Conservation (phyloP, 805 yeast genomes). For the Ogataea pilisensis region DNA sequence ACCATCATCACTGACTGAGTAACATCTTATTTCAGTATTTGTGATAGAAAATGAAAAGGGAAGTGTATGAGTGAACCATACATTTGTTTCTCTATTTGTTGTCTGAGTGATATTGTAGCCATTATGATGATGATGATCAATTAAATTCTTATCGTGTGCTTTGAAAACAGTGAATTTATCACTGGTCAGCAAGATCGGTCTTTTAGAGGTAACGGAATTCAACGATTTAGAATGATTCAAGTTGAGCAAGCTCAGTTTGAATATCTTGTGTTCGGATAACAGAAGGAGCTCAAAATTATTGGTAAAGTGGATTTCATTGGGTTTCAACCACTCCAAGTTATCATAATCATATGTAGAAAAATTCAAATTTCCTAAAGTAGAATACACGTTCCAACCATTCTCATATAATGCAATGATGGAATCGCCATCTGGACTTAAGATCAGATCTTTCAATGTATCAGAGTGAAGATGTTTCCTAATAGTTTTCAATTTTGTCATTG, state of each 20-base stretch:
- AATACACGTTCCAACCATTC: conserved; percentile 45
- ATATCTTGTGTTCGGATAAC: conserved; percentile 27
- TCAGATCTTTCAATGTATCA: conserved; percentile 27
- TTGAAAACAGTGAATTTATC: conserved; percentile 41
- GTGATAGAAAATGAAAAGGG: conserved; percentile 42
- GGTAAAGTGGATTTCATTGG: conserved; percentile 16
- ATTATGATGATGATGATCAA: conserved; percentile 33
- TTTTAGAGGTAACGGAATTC: conserved; percentile 23
- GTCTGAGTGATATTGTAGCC: conserved; percentile 10
- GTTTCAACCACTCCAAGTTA: conserved; percentile 17
- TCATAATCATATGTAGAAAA: conserved; percentile 38
- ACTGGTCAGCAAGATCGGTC: conserved; percentile 40
- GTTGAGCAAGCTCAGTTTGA: conserved; percentile 20
- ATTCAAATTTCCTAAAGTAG: conserved; percentile 44
- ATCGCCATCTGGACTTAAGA: conserved; percentile 25
- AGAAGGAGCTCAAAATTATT: conserved; percentile 34
- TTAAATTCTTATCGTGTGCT: conserved; percentile 41
- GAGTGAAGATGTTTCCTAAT: conserved; percentile 35
- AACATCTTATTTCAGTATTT: conserved; percentile 39
- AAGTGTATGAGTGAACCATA: conserved; percentile 44
- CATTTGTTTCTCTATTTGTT: conserved; percentile 35
- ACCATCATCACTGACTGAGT: conserved; percentile 45
- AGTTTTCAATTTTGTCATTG: conserved; percentile 27
- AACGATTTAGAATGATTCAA: conserved; percentile 23
- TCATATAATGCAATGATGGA: conserved; percentile 24